Evolutionary conservation across 495 filamentous ascomycete species (phyloP).

Genomic region (Talaromyces trachyspermus): DNA sequence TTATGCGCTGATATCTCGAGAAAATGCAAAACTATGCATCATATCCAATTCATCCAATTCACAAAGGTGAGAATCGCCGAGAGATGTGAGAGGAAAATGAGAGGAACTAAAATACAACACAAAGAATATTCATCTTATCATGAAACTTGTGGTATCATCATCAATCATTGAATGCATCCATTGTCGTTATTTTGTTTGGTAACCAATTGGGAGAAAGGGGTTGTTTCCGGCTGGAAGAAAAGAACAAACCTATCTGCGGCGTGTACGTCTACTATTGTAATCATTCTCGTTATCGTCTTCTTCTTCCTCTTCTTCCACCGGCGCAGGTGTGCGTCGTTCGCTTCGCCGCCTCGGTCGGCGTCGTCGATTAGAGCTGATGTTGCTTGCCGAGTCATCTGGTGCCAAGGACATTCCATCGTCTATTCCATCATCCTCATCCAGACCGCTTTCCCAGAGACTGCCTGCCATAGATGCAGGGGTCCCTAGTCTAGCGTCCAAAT

Average conservation of each 20-base stretch:
- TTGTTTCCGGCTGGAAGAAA: no score
- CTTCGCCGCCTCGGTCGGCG: slow-evolving; percentile 61
- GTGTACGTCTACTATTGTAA: slow-evolving; percentile 24
- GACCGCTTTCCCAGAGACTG: slow-evolving; percentile 30
- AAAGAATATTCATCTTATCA: no score
- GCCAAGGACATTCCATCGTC: slow-evolving; percentile 62
- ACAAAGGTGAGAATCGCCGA: no score
- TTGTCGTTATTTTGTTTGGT: no score
- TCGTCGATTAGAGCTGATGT: slow-evolving; percentile 68
- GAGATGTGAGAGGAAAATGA: no score
- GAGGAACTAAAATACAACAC: no score
- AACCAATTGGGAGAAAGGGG: no score
- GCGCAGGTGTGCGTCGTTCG: slow-evolving; percentile 74
- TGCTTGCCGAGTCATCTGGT: slow-evolving; percentile 71
- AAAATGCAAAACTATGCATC: no score
- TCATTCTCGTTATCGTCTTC: slow-evolving; percentile 30
- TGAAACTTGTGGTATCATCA: no score
- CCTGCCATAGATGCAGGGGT: slow-evolving; percentile 46
- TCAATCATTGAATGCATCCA: no score
- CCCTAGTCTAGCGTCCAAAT: slow-evolving; percentile 45
- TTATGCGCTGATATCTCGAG: no score
- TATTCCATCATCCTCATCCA: slow-evolving; percentile 52
- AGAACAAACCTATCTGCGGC: slow-evolving; percentile 6
- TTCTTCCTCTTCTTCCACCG: slow-evolving; percentile 79
- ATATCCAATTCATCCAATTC: no score